phyloP scores from a whole-genome alignment of 495 filamentous ascomycete species.

The Penicillium roqueforti region DNA sequence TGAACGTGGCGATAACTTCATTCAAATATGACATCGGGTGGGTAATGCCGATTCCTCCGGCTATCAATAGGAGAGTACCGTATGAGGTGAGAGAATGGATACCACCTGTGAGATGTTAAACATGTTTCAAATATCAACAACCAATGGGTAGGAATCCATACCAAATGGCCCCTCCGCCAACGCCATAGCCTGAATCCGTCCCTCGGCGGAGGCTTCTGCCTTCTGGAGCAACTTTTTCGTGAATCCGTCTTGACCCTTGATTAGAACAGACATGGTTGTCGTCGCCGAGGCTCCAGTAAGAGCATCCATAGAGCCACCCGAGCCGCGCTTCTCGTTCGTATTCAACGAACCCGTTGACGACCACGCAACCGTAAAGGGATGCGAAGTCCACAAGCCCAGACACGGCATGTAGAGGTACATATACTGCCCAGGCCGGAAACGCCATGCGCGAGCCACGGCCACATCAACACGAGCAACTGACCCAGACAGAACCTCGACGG shows the following conservation, averaged over 20 bases:
- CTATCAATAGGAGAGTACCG: constrained; percentile 53
- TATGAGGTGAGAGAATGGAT: constrained; percentile 49
- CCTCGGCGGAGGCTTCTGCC: constrained; percentile 35
- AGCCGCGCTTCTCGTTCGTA: constrained; percentile 28
- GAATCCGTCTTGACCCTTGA: constrained; percentile 52
- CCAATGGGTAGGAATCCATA: constrained; percentile 11
- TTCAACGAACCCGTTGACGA: constrained; percentile 18
- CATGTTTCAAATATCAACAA: not conserved
- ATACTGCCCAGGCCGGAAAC: constrained; percentile 49
- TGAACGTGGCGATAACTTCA: constrained; percentile 43
- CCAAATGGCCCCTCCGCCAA: constrained; percentile 56
- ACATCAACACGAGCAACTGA: constrained; percentile 49
- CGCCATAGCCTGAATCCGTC: constrained; percentile 43
- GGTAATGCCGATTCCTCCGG: constrained; percentile 58
- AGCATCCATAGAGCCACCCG: constrained; percentile 32
- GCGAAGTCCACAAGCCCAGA: constrained; percentile 49
- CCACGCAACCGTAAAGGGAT: constrained; percentile 59
- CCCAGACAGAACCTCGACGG: constrained; percentile 49
- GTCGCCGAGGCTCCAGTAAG: constrained; percentile 30
- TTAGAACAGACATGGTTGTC: constrained; percentile 48
- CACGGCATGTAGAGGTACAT: constrained; percentile 54
- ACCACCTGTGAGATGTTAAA: constrained; percentile 29
- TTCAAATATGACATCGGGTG: constrained; percentile 54
- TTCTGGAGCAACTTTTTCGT: constrained; percentile 49
- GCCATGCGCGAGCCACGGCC: constrained; percentile 46